Evolutionary conservation across 805 yeast species (phyloP), one percentile per base, ranked within the genome.

Genomic region (Candida saitoana): DNA sequence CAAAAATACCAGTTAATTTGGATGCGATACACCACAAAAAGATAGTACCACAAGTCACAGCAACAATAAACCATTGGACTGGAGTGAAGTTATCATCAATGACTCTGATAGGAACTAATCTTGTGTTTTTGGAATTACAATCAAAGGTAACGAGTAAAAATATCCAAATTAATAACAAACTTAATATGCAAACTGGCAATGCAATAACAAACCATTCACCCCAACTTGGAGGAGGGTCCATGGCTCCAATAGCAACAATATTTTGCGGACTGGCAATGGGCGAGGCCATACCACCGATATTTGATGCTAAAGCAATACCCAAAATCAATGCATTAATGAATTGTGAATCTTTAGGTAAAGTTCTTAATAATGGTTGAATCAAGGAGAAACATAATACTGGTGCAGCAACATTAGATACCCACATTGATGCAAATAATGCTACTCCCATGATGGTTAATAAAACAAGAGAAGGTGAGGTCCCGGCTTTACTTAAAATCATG

Each of bases 11-110:
- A 43, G 84, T 81, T 8, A 90, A 64, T 54, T 79, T 77, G 31
- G 86, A 86, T 0, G 95, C 84, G 41, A 88, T 67, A 67, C 98
- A 91, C 99, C 99, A 91, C 33, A 91, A 67, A 2, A 78, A 60
- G 44, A 91, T 91, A 1, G 99, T 93, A 0, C 70, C 54, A 0
- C 83, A 47, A 1, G 95, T 79, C 2, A 88, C 87, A 2, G 60
- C 49, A 2, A 82, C 68, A 19, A 91, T 86, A 51, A 81, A 88
- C 76, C 83, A 80, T 62, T 93, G 98, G 19, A 76, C 74, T 3
- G 69, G 57, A 3, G 86, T 77, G 56, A 93, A 85, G 46, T 74
- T 76, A 32, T 87, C 96, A 34, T 70, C 71, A 31, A 75, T 69
- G 19, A 78, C 71, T 49, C 81, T 75, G 37, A 77, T 69, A 22